phyloP scores from a whole-genome alignment of 805 yeast species.

The Suhomyces pyralidae region DNA sequence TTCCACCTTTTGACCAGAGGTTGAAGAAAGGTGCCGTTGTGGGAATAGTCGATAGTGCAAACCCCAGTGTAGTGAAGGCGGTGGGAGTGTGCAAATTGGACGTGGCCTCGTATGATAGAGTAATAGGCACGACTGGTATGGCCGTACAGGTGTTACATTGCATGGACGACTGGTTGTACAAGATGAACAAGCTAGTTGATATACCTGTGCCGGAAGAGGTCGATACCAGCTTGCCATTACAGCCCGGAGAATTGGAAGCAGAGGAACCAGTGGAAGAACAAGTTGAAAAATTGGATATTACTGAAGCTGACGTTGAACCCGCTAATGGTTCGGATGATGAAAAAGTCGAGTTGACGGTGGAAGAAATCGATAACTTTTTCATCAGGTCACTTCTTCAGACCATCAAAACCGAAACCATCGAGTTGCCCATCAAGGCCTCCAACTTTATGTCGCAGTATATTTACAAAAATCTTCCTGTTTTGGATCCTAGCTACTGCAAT shows the following conservation, averaged over 20 bases:
- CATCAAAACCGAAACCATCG: slow-evolving; percentile 52
- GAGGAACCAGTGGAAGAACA: slow-evolving; percentile 15
- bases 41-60: slow-evolving; percentile 60
- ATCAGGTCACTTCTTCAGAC: slow-evolving; percentile 69
- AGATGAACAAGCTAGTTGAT: slow-evolving; percentile 46
- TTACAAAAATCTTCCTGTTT: slow-evolving; percentile 68
- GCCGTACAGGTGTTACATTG: slow-evolving; percentile 74
- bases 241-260: slow-evolving; percentile 16
- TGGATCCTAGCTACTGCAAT: slow-evolving; percentile 51
- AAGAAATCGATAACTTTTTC: slow-evolving; percentile 75
- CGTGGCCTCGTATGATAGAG: slow-evolving; percentile 42
- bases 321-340: neutral
- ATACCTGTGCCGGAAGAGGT: slow-evolving; percentile 27
- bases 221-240: slow-evolving; percentile 37
- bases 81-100: slow-evolving; percentile 62
- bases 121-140: slow-evolving; percentile 67
- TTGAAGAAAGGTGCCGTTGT: slow-evolving; percentile 57
- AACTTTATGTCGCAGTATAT: slow-evolving; percentile 70
- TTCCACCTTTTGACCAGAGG: slow-evolving; percentile 54
- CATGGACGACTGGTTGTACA: slow-evolving; percentile 61
- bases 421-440: slow-evolving; percentile 69
- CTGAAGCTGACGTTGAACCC: slow-evolving; percentile 1
- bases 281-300: slow-evolving; percentile 7
- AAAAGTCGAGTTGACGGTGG: slow-evolving; percentile 41
- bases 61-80: slow-evolving; percentile 66